Percentiles rank a stretch among this genome's conserved stretches.
phyloP scores from a whole-genome alignment of 2,329 filamentous ascomycete genomes.

The Epichloe gansuensis region DNA sequence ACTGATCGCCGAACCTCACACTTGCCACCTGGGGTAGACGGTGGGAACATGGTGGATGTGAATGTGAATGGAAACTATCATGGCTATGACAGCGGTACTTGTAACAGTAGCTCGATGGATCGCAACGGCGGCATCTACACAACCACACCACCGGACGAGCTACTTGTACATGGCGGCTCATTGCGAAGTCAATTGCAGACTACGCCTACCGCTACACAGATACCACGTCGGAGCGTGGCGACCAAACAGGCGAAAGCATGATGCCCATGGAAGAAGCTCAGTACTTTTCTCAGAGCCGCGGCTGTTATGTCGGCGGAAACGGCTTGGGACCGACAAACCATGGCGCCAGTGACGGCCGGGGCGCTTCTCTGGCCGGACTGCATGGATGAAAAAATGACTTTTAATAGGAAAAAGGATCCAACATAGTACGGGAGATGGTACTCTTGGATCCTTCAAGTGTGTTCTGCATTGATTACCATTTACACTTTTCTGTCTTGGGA shows the following conservation, averaged over 20 bases:
- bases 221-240: constrained; percentile 5
- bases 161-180: constrained; percentile 10
- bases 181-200: constrained; percentile 11
- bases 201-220: constrained; percentile 21
- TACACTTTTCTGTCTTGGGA: background rate
- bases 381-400: background rate
- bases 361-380: background rate
- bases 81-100: constrained; percentile 1
- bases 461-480: constrained; percentile 3
- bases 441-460: constrained; percentile 1
- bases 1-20: background rate
- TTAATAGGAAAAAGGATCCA: background rate
- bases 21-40: background rate
- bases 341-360: background rate
- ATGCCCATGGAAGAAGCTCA: constrained; percentile 2
- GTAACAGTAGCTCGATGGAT: background rate
- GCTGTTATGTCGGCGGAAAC: background rate
- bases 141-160: constrained; percentile 4
- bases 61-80: background rate
- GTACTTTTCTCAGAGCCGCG: constrained; percentile 1
- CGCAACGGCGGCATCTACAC: constrained; percentile 9
- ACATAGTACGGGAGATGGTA: background rate
- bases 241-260: background rate
- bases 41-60: background rate
- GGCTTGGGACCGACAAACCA: background rate